Base-by-base conservation (phyloP, 176 grass and related monocot genomes). In the Carex scoparia region DNA sequence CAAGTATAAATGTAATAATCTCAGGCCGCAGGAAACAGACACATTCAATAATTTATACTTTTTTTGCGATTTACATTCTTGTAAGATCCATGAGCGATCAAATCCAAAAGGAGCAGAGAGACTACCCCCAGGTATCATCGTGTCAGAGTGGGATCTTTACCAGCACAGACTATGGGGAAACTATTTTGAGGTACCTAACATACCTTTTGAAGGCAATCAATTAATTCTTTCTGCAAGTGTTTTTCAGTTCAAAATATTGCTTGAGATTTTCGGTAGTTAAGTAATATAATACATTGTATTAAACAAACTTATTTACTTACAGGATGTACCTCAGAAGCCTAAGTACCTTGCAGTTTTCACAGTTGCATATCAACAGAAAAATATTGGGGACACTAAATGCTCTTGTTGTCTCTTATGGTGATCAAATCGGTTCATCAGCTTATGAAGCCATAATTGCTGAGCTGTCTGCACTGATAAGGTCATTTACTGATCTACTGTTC, bases 261-360 rank as follows among this genome's bases (percentile, higher is more conserved):
- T 31, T 2, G 3, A 13, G 13, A 55, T 75, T 72, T 53, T 76
- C 23, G 1, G 19, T 14, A 55, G 19, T 46, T 72, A 23, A 46
- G 37, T 23, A 72, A 46, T 15, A 72, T 49, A 10, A 9, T 72
- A 72, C 40, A 49, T 70, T 31, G 7, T 8, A 49, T 72, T 48
- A 85, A 81, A 76, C 85, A 74, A 81, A 7, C 48, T 84, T 78
- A 85, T 81, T 7, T 82, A 89, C 84, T 73, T 9, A 3, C 91
- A 97, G 94, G 94, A 97, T 18, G 83, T 94, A 75, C 87, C 85
- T 9, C 84, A 89, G 61, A 93, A 87, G 86, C 88, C 86, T 1
- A 97, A 90, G 84, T 97, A 97, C 87, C 94, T 94, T 90, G 94
- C 90, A 84, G 92, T 92, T 64, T 97, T 97, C 69, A 97, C 94